Percentiles rank a stretch among this genome's conserved stretches.
phyloP scores from a whole-genome alignment of 2,329 filamentous ascomycete species.

The Cladobotryum mycophilum region DNA sequence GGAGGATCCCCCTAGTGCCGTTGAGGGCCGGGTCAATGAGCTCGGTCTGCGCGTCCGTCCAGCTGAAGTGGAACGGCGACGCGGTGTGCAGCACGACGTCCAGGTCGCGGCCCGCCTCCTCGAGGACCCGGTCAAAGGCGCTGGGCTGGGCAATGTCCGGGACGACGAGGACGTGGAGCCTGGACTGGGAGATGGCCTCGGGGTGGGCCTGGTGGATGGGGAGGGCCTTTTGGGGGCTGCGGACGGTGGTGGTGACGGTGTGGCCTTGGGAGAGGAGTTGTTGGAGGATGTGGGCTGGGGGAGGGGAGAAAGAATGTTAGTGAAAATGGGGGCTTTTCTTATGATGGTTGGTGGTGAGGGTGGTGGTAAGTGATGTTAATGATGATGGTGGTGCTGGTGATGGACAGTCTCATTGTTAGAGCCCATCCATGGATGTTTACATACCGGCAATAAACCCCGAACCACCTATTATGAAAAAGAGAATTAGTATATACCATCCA shows the following conservation, averaged over 20 bases:
- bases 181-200: conserved; percentile 37
- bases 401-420: too few species aligned
- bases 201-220: conserved; percentile 39
- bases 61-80: conserved; percentile 52
- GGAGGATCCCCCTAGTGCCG: conserved; percentile 63
- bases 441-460: conserved; percentile 31
- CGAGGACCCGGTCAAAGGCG: conserved; percentile 63
- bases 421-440: conserved; percentile 2
- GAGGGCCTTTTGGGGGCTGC: conserved; percentile 49
- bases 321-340: not conserved
- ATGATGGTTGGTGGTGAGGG: too few species aligned
- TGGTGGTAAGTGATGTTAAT: too few species aligned
- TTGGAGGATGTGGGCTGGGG: conserved; percentile 47
- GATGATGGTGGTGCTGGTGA: too few species aligned
- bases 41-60: conserved; percentile 44
- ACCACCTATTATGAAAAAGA: conserved; percentile 19
- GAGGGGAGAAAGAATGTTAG: too few species aligned
- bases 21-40: conserved; percentile 52
- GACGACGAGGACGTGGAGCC: conserved; percentile 54
- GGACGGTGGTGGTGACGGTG: conserved; percentile 50
- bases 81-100: conserved; percentile 56
- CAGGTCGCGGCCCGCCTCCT: conserved; percentile 36
- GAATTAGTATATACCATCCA: not conserved
- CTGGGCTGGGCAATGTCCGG: conserved; percentile 67
- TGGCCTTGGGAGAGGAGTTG: conserved; percentile 46